Percentiles rank a stretch among this genome's conserved stretches.
phyloP scores from a whole-genome alignment of 192 early-diverging fungal genomes.

The Podila horticola region DNA sequence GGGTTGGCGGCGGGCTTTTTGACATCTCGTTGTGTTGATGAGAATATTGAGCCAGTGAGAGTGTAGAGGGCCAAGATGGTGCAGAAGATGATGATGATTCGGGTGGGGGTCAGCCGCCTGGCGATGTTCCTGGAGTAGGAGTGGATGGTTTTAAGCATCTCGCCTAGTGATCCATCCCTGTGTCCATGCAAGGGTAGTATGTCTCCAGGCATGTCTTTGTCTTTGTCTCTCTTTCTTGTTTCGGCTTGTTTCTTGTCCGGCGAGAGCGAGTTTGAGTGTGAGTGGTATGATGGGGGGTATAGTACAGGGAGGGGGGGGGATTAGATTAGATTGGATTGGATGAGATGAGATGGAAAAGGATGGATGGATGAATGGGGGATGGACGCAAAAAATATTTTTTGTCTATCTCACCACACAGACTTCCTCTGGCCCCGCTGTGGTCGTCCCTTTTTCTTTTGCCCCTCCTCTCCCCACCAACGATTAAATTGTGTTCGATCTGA shows the following conservation, averaged over 20 bases:
- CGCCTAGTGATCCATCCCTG: constrained; percentile 1
- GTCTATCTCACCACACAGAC: no score
- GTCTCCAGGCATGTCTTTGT: constrained; percentile 25
- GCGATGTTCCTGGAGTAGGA: constrained; percentile 15
- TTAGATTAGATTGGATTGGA: not conserved
- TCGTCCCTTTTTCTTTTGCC: not conserved
- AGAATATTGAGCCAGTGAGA: constrained; percentile 1
- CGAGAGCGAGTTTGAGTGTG: not conserved
- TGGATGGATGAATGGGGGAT: not conserved
- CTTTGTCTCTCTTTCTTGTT: not conserved
- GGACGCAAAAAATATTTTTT: not conserved
- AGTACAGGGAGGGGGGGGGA: not conserved
- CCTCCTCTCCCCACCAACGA: not conserved
- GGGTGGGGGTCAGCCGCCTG: constrained; percentile 16
- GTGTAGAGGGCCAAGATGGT: constrained; percentile 25
- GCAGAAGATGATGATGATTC: constrained; percentile 21
- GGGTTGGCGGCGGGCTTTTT: not conserved
- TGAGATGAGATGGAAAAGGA: not conserved
- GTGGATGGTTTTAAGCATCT: not conserved
- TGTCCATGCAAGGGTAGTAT: constrained; percentile 40
- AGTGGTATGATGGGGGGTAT: not conserved
- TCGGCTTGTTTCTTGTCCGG: not conserved
- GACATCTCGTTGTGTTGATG: not conserved
- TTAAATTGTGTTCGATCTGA: no score
- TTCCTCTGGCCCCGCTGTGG: not conserved